Percentiles rank a stretch among this genome's conserved stretches.
phyloP scores from a whole-genome alignment of 1,139 yeast species.

The Eremothecium coryli region DNA sequence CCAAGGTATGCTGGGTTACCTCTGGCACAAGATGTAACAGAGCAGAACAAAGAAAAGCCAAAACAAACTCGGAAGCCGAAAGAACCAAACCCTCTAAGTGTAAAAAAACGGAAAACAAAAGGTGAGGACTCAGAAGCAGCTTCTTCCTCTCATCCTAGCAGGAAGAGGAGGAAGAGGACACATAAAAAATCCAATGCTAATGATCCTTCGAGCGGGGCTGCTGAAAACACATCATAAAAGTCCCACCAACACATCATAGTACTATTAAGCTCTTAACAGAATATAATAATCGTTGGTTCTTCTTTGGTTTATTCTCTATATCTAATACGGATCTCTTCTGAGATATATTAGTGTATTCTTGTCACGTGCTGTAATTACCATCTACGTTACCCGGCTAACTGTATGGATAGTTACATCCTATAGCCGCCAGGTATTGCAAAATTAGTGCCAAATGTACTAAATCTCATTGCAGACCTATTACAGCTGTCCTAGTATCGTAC shows the following conservation, averaged over 20 bases:
- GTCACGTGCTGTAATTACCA: no score
- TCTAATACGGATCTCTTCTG: no score
- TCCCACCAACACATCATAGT: not conserved
- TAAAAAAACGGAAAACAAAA: slow-evolving; percentile 44
- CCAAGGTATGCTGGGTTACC: slow-evolving; percentile 29
- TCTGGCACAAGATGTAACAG: slow-evolving; percentile 18
- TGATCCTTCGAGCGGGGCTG: not conserved
- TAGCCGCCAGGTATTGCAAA: no score
- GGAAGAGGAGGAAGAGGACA: slow-evolving; percentile 20
- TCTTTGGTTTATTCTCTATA: no score
- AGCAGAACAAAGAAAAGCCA: slow-evolving; percentile 12
- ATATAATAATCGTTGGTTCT: no score
- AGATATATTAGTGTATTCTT: no score
- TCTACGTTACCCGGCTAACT: no score
- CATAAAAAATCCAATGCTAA: slow-evolving; percentile 11
- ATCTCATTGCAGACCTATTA: no score
- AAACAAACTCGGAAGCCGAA: slow-evolving; percentile 43
- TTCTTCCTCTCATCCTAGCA: slow-evolving; percentile 4
- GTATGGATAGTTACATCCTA: no score
- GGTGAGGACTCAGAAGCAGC: not conserved
- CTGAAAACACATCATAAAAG: not conserved
- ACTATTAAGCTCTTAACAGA: no score
- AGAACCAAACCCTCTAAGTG: slow-evolving; percentile 75
- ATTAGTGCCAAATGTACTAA: no score
- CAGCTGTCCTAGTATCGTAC: no score